Percentiles rank a stretch among this genome's conserved stretches.
phyloP scores from a whole-genome alignment of 2,329 filamentous ascomycete species.

The Stagonosporopsis vannaccii region DNA sequence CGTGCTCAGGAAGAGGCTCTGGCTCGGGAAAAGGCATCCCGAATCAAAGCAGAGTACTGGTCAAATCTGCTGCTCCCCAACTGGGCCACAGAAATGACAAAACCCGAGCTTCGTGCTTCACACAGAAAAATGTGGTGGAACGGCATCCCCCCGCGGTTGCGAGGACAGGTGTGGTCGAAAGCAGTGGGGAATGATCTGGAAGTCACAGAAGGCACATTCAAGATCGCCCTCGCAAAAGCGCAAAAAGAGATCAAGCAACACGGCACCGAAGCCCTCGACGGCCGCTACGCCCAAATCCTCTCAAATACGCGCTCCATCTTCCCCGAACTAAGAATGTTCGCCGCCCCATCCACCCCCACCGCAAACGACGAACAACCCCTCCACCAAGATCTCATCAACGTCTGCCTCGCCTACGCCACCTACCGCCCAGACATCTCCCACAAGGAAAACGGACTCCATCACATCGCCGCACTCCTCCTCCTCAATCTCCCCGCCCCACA shows the following conservation, averaged over 20 bases:
- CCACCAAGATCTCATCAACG: conserved; percentile 71
- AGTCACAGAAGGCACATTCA: conserved; percentile 71
- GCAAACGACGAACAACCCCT: conserved; percentile 65
- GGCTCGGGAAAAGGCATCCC: conserved; percentile 60
- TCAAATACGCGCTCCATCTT: conserved; percentile 72
- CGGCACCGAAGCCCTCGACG: conserved; percentile 50
- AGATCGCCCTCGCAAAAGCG: conserved; percentile 73
- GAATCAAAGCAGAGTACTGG: conserved; percentile 67
- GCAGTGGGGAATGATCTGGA: conserved; percentile 78
- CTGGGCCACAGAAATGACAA: conserved; percentile 72
- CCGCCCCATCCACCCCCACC: conserved; percentile 47
- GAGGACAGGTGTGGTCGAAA: conserved; percentile 72
- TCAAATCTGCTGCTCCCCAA: conserved; percentile 78
- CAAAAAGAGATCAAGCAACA: conserved; percentile 65
- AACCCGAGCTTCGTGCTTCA: conserved; percentile 34
- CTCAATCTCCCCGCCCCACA: conserved; percentile 72
- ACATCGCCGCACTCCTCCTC: conserved; percentile 75
- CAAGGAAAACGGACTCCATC: conserved; percentile 67
- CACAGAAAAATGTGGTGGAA: conserved; percentile 81
- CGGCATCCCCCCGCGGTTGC: conserved; percentile 74
- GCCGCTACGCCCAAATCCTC: conserved; percentile 37
- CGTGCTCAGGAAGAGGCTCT: conserved; percentile 58
- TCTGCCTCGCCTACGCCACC: conserved; percentile 80
- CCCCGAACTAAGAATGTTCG: conserved; percentile 76
- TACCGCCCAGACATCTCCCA: conserved; percentile 85